These are phyloP conservation scores for Boletellus deceptivus DNA, from an alignment of 1,284 basidiomycete genomes.

Conservation along the genomic window DNA sequence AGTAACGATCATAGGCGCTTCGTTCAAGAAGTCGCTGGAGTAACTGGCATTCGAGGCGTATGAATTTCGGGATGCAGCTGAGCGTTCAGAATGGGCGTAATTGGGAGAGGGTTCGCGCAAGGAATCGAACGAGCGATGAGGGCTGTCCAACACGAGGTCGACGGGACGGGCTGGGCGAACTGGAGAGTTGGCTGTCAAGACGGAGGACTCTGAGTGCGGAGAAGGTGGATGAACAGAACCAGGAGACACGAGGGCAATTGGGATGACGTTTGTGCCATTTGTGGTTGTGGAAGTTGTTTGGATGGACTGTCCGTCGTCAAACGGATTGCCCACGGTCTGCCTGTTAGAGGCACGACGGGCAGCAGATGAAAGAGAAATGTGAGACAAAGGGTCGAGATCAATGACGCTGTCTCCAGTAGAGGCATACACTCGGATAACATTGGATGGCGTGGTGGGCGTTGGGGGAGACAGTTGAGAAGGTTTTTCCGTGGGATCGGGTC, in stretches of 20 bases:
- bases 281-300: conserved; percentile 69
- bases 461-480: conserved; percentile 21
- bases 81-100: conserved; percentile 53
- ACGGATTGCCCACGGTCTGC: conserved; percentile 56
- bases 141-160: conserved; percentile 57
- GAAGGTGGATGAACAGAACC: conserved; percentile 39
- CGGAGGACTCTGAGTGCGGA: conserved; percentile 23
- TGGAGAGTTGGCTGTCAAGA: conserved; percentile 42
- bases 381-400: conserved; percentile 56
- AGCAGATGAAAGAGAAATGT: conserved; percentile 32
- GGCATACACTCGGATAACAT: conserved; percentile 48
- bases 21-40: conserved; percentile 73
- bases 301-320: conserved; percentile 71
- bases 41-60: conserved; percentile 72
- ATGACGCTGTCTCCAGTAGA: conserved; percentile 49
- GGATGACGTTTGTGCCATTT: conserved; percentile 78
- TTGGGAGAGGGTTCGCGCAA: conserved; percentile 37
- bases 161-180: conserved; percentile 61
- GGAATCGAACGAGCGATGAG: conserved; percentile 57
- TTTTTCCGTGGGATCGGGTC: conserved; percentile 76
- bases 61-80: conserved; percentile 61
- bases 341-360: conserved; percentile 20
- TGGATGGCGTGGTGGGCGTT: conserved; percentile 30
- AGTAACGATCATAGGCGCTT: conserved; percentile 78
- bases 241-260: conserved; percentile 75